Evolutionary conservation across 148 eudicot genomes (phyloP), one percentile per base, ranked within the genome.

Genomic region (Arctostaphylos glauca): DNA sequence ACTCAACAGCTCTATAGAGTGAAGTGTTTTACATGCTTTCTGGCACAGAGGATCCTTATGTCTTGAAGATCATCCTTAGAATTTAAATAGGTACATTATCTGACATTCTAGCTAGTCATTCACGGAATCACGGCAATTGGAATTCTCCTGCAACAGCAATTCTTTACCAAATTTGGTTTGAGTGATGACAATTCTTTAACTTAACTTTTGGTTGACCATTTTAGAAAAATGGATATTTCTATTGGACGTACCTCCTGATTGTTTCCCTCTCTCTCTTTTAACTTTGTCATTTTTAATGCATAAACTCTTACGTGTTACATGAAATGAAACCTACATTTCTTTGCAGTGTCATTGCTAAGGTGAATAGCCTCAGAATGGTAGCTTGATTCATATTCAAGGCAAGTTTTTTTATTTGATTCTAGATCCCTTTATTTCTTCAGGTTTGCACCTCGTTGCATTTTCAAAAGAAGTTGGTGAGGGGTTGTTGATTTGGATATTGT

Each of bases 181-280:
- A 76, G 79, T 21, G 54, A 52, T 14, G 79, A 19, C 19, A 31
- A 6, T 76, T 79, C 10, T 46, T 80, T 80, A 31, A 9, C 79
- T 23, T 25, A 9, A 31, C 58, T 48, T 43, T 48, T 0, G 15
- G 7, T 3, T 5, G 82, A 80, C 43, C 21, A 62, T 16, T 9
- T 5, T 58, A 21, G 49, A 15, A 5, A 50, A 62, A 62, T 21
- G 15, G n/a, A 14, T 5, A 21, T 62, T 64, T 18, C 18, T 64
- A n/a, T 79, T 16, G 67, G 67, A 41, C 38, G 43, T 78, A 14
- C 71, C 60, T 25, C 15, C 23, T 15, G 1, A 48, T 14, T 52
- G 14, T 52, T 52, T 52, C 15, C 15, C 67, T 53, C 55, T 13
- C 43, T 23, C 62, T 15, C 21, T 76, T 55, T 53, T 49, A 52